Evolutionary conservation across 1,284 basidiomycete genomes (phyloP).

Genomic region (Malassezia obtusa): DNA sequence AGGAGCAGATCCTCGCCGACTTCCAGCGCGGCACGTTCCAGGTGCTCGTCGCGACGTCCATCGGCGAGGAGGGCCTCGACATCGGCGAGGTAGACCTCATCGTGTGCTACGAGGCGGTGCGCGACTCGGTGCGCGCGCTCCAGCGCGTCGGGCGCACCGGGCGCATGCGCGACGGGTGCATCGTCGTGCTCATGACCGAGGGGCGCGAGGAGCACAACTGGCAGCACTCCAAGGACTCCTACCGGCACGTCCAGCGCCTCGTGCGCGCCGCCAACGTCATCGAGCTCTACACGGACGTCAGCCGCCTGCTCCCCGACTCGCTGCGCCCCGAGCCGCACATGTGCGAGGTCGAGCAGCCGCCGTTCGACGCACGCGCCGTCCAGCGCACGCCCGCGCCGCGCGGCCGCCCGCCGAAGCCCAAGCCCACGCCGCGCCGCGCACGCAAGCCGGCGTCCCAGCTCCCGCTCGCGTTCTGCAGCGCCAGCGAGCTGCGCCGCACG

Average conservation of each 20-base stretch:
- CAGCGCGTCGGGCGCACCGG: slow-evolving; percentile 94
- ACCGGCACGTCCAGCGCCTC: slow-evolving; percentile 77
- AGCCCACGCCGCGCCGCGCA: slow-evolving; percentile 16
- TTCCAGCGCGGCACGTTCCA: slow-evolving; percentile 85
- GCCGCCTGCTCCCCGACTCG: slow-evolving; percentile 69
- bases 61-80: slow-evolving; percentile 98
- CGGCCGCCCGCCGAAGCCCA: slow-evolving; percentile 18
- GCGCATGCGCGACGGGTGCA: slow-evolving; percentile 76
- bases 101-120: slow-evolving; percentile 91
- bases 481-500: slow-evolving; percentile 23
- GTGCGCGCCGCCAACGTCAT: slow-evolving; percentile 76
- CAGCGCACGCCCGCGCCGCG: background rate
- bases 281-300: slow-evolving; percentile 83
- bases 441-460: slow-evolving; percentile 25
- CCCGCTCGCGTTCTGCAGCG: slow-evolving; percentile 30
- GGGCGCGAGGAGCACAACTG: slow-evolving; percentile 83
- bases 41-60: slow-evolving; percentile 87
- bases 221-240: slow-evolving; percentile 75
- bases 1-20: slow-evolving; percentile 73
- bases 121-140: slow-evolving; percentile 86
- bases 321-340: slow-evolving; percentile 68
- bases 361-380: slow-evolving; percentile 36
- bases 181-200: slow-evolving; percentile 86
- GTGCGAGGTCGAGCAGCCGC: slow-evolving; percentile 57
- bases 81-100: slow-evolving; percentile 98